Evolutionary conservation across 192 early-diverging fungal genomes (phyloP), one percentile per base, ranked within the genome.

Genomic region (Backusella psychrophila): DNA sequence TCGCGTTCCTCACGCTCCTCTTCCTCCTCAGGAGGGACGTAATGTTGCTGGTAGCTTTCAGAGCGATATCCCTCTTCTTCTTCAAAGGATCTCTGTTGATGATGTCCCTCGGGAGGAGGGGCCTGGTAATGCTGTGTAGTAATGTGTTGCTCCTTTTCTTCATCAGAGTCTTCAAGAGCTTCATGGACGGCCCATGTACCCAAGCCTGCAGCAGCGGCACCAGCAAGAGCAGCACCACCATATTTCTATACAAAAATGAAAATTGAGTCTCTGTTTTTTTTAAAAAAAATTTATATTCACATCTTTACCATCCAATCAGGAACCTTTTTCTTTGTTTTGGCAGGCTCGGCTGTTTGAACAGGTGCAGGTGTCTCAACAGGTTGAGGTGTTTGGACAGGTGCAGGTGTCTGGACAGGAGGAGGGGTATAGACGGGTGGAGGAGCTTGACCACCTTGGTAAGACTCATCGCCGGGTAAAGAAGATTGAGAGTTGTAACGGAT

Each of bases 241-340:
- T 75, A 69, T 77, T 79, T 82, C 81, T 82, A 74, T 33, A 31
- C 39, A 17, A 14, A 17, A 14, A 15, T 33, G 11, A 63, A 29
- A 44, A 35, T 0, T 67, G 15, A 67, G 33, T 65, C 12, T 17
- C 12, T 59, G 2, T 26, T 8, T 21, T 38, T 38, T 35, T 36
- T 38, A 35, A 36, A 29, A 29, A 29, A 29, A 29, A 33, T 33
- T 31, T 31, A 31, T 1, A 31, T 31, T 7, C 39, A 19, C 3
- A 7, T n/a, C 1, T 56, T 49, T 78, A 82, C 78, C 81, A 77
- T 76, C 77, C 81, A 79, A 33, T 79, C 78, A 42, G 78, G 78
- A 7, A 76, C 19, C n/a, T 65, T 56, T 34, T 74, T 74, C 12
- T 74, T 74, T 38, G 53, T 33, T 35, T 59, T 59, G 7, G 14